Base-by-base conservation (phyloP, 257 asterid genomes). In the Nicotiana paniculata region DNA sequence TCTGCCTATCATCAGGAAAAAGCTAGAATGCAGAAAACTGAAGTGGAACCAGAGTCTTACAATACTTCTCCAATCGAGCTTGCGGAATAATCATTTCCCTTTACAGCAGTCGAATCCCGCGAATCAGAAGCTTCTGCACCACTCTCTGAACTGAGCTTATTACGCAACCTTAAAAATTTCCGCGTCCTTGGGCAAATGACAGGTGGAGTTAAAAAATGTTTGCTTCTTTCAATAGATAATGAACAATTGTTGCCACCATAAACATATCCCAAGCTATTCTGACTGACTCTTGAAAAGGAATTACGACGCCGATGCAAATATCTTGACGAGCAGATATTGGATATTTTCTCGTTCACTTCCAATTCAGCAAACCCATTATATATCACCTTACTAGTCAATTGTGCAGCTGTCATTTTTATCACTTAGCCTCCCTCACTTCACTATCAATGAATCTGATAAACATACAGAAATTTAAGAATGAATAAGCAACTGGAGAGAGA, bases 391-490 rank as follows among this genome's bases (percentile, higher is more conserved):
- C 84, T 84, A 54, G 84, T 83, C 64, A 91, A 81, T 80, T 90
- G 93, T 58, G 93, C 88, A 77, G 90, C 88, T 74, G 76, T 89
- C 97, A 93, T 92, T 67, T 28, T 58, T 28, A 53, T 51, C 12
- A 62, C 18, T 48, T 35, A 16, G 37, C 35, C 15, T 48, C 26
- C 79, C 79, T 74, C 79, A 74, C 79, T 80, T 46, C 72, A 79
- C 77, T 63, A 67, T 39, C 72, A 64, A 8, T 66, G 48, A 64
- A 78, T 70, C 55, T 78, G 76, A 57, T 46, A 72, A 75, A 78
- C 58, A 79, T 35, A 61, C 82, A 79, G 48, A 79, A 61, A 58
- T 13, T 48, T 48, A 74, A 48, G 21, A 48, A 48, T 0, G 3
- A 5, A 70, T 48, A 24, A 74, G 15, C 62, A 48, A 74, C 39